Conservation (phyloP, 257 asterid species). For the Solanum sitiens region DNA sequence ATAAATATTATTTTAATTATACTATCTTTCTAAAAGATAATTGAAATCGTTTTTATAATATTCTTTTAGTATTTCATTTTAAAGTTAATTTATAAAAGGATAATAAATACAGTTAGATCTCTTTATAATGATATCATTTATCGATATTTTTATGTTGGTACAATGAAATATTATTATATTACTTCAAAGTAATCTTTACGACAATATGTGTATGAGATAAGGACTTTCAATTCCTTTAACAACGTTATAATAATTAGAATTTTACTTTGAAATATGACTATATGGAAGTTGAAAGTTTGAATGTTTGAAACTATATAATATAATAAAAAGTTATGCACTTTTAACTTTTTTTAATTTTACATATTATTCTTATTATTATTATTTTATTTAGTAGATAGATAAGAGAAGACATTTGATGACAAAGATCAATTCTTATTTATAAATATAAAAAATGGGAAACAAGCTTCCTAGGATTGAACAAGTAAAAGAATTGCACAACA, state of each 20-base stretch:
- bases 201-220: neutral
- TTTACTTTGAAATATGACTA: neutral
- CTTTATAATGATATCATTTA: neutral
- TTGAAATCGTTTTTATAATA: neutral
- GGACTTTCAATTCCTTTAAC: neutral
- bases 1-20: too few species aligned
- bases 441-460: slow-evolving; percentile 7
- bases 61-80: too few species aligned
- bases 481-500: neutral
- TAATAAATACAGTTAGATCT: neutral
- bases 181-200: neutral
- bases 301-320: neutral
- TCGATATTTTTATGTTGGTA: neutral
- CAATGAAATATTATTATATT: neutral
- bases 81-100: too few species aligned
- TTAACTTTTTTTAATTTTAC: neutral
- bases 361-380: neutral
- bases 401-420: neutral
- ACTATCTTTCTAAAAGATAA: neutral
- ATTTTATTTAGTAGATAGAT: neutral
- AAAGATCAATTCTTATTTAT: slow-evolving; percentile 1
- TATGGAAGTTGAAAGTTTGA: neutral
- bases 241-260: neutral
- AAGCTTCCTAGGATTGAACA: slow-evolving; percentile 37
- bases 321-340: neutral